A percentile compares a stretch with the other conserved stretches of the same genome.
Evolutionary conservation across 176 grass and related monocot genomes (phyloP).

Genomic region (Rhynchospora tenuis): DNA sequence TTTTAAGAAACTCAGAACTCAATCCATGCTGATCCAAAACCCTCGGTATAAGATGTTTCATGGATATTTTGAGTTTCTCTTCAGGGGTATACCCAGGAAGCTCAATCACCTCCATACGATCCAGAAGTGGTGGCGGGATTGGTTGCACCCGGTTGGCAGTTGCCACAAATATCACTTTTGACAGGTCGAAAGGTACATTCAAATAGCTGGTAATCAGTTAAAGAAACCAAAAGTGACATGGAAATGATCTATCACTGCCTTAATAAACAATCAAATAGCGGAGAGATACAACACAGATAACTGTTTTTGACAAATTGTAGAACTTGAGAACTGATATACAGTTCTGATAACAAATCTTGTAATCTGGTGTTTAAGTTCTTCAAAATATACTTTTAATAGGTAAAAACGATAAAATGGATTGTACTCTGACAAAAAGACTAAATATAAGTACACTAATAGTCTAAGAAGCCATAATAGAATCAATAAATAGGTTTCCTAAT

Average conservation of each 20-base stretch:
- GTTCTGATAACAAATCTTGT: not conserved
- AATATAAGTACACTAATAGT: not conserved
- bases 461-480: not conserved
- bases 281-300: not conserved
- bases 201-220: constrained; percentile 59
- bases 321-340: not conserved
- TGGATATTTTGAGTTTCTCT: constrained; percentile 95
- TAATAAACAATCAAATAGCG: not conserved
- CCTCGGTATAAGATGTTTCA: constrained; percentile 97
- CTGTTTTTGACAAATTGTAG: not conserved
- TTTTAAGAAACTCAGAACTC: constrained; percentile 72
- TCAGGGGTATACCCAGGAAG: constrained; percentile 95
- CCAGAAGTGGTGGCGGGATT: constrained; percentile 83
- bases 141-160: constrained; percentile 92
- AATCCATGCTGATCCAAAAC: constrained; percentile 95
- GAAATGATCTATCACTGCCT: not conserved
- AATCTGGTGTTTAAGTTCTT: not conserved
- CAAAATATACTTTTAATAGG: not conserved
- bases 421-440: not conserved
- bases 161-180: constrained; percentile 95
- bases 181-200: constrained; percentile 97
- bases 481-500: not conserved
- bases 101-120: constrained; percentile 98
- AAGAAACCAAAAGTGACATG: not conserved
- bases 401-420: not conserved